Conservation (phyloP, 306 rosid species). For the Herpetospermum pedunculosum region DNA sequence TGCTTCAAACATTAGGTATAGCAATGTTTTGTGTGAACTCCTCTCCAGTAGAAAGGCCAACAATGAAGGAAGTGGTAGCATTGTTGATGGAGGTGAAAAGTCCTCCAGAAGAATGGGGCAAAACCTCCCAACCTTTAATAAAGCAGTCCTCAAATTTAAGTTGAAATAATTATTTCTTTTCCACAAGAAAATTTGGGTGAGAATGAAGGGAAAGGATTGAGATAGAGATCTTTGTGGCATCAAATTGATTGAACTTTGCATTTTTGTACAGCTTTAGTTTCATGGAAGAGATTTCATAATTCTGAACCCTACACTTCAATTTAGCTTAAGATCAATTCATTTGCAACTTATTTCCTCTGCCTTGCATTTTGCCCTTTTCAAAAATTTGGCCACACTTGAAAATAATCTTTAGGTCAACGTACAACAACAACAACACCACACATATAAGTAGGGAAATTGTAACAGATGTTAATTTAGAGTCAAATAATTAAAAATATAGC, state of each 20-base stretch:
- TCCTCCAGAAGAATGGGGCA: slow-evolving; percentile 78
- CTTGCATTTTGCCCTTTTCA: neutral
- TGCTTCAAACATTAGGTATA: slow-evolving; percentile 97
- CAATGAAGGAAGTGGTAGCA: slow-evolving; percentile 98
- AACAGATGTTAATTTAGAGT: too few relatives aligned
- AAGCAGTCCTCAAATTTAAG: slow-evolving; percentile 72
- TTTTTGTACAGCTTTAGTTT: slow-evolving; percentile 3
- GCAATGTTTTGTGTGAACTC: slow-evolving; percentile 98
- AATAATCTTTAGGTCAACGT: neutral
- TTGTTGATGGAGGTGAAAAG: slow-evolving; percentile 81
- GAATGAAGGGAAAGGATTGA: neutral
- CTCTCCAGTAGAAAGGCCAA: slow-evolving; percentile 71
- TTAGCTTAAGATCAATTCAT: neutral
- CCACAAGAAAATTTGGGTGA: neutral
- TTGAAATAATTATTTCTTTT: slow-evolving; percentile 1
- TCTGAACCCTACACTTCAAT: neutral
- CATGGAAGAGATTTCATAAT: neutral
- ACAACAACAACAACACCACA: too few relatives aligned
- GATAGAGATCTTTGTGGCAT: neutral
- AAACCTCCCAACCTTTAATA: slow-evolving; percentile 90
- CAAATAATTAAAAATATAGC: too few relatives aligned
- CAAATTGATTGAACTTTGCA: neutral
- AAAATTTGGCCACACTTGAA: neutral
- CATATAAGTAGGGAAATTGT: too few relatives aligned
- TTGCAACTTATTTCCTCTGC: neutral